Conservation (phyloP, 805 yeast genomes). For the Myxozyma melibiosi region DNA sequence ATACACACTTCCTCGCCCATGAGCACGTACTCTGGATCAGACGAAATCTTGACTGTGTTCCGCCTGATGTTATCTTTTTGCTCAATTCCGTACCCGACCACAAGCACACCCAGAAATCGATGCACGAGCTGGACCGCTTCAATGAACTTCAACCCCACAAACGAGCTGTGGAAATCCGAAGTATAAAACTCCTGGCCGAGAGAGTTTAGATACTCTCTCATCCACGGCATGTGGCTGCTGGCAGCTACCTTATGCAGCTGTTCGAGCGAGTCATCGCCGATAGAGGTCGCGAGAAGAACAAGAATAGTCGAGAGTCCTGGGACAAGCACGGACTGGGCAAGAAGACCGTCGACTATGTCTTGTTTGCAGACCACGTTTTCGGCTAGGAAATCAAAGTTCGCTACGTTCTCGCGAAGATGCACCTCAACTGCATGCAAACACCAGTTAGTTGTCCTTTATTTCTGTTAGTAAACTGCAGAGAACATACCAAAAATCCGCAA, state of each 20-base stretch:
- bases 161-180: slow-evolving; percentile 9
- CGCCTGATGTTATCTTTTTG: slow-evolving; percentile 8
- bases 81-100: slow-evolving; percentile 14
- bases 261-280: slow-evolving; percentile 9
- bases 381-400: slow-evolving; percentile 22
- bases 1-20: slow-evolving; percentile 19
- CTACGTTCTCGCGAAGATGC: slow-evolving; percentile 18
- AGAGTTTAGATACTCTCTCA: slow-evolving; percentile 12
- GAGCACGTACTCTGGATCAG: slow-evolving; percentile 9
- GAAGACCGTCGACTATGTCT: slow-evolving; percentile 17
- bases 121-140: slow-evolving; percentile 16
- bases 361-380: slow-evolving; percentile 23
- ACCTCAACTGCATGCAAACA: slow-evolving; percentile 9
- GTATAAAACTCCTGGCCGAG: slow-evolving; percentile 16
- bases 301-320: slow-evolving; percentile 22
- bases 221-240: slow-evolving; percentile 10
- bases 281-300: slow-evolving; percentile 15
- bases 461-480: no score
- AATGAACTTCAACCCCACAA: slow-evolving; percentile 14
- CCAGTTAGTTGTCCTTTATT: neutral
- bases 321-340: slow-evolving; percentile 20
- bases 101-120: slow-evolving; percentile 12
- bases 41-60: slow-evolving; percentile 8
- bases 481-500: slow-evolving; percentile 17
- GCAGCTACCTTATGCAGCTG: neutral